Base-by-base conservation (phyloP, 176 grass and related monocot species). In the Otatea glauca region DNA sequence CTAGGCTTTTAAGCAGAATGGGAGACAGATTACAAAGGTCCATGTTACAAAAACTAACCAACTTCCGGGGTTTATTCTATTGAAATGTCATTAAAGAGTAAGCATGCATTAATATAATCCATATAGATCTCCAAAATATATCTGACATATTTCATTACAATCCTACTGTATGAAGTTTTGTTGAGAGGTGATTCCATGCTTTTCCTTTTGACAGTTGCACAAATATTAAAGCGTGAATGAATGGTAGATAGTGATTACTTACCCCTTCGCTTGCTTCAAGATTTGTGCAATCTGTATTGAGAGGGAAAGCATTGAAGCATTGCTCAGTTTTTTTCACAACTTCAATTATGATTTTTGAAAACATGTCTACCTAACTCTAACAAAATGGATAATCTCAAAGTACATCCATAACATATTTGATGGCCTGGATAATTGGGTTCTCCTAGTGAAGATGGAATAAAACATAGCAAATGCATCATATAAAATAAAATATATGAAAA, bases 381-480 rank as follows among this genome's bases (percentile, higher is more conserved):
- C 43, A 75, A 75, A 82, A 75, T 66, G 11, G 69, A 66, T 39
- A 6, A 82, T 61, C n/a, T 29, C 35, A 61, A 71, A 20, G 59
- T 54, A 75, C 48, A 39, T n/a, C 18, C 43, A 65, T 25, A 82
- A 21, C n/a, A 18, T 42, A 69, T 81, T 10, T 27, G 14, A 68
- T 15, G 47, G 16, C 65, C 20, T 11, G 43, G 12, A 55, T 32
- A 74, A 34, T 59, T 64, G 27, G 25, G 59, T 74, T 84, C 20
- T 53, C 61, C 60, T 11, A 42, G 47, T 67, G 72, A 56, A 67
- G 62, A 84, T 51, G 24, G 5, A 54, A 66, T 56, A 66, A 43
- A 82, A 73, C 3, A 81, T 44, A 72, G 41, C 18, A 66, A 83
- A 50, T 14, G 41, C 44, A 81, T 70, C 50, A 7, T n/a, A 21